Base-by-base conservation (phyloP, 2,329 filamentous ascomycete species). In the Septoria linicola region DNA sequence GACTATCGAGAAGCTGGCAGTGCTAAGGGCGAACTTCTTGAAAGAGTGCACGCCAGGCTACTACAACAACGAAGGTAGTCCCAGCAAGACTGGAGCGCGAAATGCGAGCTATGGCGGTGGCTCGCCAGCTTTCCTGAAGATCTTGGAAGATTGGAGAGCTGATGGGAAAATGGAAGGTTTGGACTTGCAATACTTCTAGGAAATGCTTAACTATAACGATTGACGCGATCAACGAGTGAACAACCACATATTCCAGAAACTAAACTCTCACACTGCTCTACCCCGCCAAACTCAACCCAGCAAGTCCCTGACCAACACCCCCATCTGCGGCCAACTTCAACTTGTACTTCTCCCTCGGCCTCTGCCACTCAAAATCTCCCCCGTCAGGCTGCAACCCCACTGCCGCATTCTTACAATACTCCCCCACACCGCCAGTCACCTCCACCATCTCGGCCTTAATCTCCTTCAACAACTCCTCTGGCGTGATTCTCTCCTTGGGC, bases 31-130 rank as follows among this genome's bases (percentile, higher is more conserved):
- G 0, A 66, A 66, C 2, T 60, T 60, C n/a, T 48, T 76, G 20
- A 60, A 65, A 4, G 69, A 75, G 20, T 83, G 80, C 64, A 80
- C 78, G 16, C 80, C 79, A 0, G 72, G 75, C 3, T 82, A 81
- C 56, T 68, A 75, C 37, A 82, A 78, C 40, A 66, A 64, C 30
- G 76, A 80, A 63, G 74, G 71, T 1, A 45, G 39, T 27, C 41
- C 43, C 35, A 37, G 20, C 17, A 43, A 53, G 37, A 53, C 35
- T 4, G 49, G 45, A 10, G 36, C 25, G 7, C 49, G 52, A 25
- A 59, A 59, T 55, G 56, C 51, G 36, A 45, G 39, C 21, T 59
- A 59, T 47, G 56, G 58, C 13, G 58, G 51, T 20, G 58, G 58
- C 2, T 51, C 44, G 31, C 55, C 54, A 14, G 58, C 51, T 10